Evolutionary conservation across 768 basidiomycete species (phyloP).

Genomic region (Auriscalpium orientale): DNA sequence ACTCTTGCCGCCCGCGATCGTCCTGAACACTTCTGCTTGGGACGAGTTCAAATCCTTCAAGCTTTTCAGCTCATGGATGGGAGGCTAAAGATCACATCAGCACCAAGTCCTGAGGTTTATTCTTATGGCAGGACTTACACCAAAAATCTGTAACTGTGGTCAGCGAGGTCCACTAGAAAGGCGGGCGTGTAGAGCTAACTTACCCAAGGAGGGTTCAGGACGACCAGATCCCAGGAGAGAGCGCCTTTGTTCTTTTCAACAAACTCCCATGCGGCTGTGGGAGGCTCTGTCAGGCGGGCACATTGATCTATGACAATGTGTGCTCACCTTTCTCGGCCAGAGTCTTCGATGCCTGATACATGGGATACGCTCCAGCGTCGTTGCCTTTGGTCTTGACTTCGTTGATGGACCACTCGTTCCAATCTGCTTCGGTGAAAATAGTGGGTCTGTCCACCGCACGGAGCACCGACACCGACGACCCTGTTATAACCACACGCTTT

Average conservation of each 20-base stretch:
- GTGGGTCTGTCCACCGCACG: not conserved
- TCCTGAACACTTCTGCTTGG: not conserved
- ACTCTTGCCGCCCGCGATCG: not conserved
- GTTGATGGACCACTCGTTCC: conserved; percentile 23
- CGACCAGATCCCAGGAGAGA: conserved; percentile 32
- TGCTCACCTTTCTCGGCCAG: not conserved
- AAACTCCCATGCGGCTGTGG: conserved; percentile 19
- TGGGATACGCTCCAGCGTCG: not conserved
- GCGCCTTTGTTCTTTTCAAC: conserved; percentile 26
- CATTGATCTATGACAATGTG: not conserved
- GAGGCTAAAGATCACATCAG: not conserved
- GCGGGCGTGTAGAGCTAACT: conserved; percentile 2
- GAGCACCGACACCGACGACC: conserved; percentile 28
- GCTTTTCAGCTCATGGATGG: not conserved
- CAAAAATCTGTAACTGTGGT: not conserved
- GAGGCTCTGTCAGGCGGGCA: not conserved
- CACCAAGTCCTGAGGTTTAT: not conserved
- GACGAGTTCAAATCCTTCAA: not conserved
- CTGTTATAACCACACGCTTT: conserved; percentile 38
- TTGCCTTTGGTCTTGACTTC: not conserved
- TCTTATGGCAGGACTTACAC: not conserved
- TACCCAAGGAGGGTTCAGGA: conserved; percentile 33
- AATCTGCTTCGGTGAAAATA: conserved; percentile 18
- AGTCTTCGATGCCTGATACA: not conserved
- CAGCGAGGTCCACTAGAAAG: not conserved